Base-by-base conservation (phyloP, 192 early-diverging fungal species). In the Coemansia sp. region DNA sequence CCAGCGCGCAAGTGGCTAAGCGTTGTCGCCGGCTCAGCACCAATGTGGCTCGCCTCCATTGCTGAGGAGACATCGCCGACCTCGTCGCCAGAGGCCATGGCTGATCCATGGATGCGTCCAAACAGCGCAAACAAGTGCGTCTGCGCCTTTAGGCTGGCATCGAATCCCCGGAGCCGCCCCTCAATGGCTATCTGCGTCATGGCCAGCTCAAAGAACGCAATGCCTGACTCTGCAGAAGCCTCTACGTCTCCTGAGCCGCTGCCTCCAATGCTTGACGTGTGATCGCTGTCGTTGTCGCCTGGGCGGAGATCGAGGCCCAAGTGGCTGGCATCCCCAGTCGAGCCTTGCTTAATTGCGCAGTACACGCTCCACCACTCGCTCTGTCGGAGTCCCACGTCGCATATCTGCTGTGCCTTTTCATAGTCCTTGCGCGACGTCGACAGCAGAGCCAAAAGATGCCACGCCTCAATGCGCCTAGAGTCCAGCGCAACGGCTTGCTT, bases 371-470 rank as follows among this genome's bases (percentile, higher is more conserved):
- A 74, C 82, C 82, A 82, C 28, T 86, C 84, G 42, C 87, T 87
- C 71, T 90, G 88, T 63, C 82, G 78, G 57, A 87, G 64, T 2
- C 79, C 90, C 14, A 91, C 71, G 23, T 90, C 86, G 70, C 88
- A 91, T 40, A 88, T 80, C 40, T 85, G 86, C 71, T 87, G 70
- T 6, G 92, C 92, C 35, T 87, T 82, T 9, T 67, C 67, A 44
- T 87, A 82, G 66, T 94, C 89, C 46, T 90, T 88, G 68, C 88
- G 86, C 16, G 89, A 86, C 16, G 92, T 90, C 3, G 87, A 78
- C 14, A 90, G 72, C 59, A 92, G 79, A 6, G 77, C 89, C 32
- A 94, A 64, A n/a, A 94, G 74, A 66, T 94, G 89, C 91, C 91
- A 94, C 10, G 91, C 89, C 35, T 88, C 85, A 38, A 91, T 78